Percentiles rank a stretch among this genome's conserved stretches.
Conservation (phyloP, 257 asterid genomes). For the Plectranthus barbatus region DNA sequence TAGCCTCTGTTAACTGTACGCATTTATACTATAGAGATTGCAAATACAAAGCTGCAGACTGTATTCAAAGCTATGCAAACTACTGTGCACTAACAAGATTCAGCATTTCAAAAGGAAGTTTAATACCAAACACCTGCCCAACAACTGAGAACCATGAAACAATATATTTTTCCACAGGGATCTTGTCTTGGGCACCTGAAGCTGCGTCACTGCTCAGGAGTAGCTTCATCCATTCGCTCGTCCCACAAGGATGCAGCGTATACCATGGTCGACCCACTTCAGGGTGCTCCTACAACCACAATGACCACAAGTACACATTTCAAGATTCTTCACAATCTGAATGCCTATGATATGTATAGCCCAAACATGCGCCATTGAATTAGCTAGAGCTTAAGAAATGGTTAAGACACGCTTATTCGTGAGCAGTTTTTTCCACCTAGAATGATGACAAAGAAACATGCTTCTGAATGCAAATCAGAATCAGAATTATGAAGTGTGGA, state of each 20-base stretch:
- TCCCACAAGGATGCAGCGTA: slow-evolving; percentile 84
- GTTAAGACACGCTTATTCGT: no score
- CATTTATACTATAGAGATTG: neutral
- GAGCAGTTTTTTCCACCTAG: neutral
- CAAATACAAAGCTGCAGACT: neutral
- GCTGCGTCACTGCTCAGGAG: slow-evolving; percentile 1
- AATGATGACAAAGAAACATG: neutral
- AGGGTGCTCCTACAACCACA: neutral
- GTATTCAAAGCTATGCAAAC: neutral
- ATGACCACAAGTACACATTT: no score
- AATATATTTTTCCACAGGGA: neutral
- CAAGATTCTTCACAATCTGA: neutral
- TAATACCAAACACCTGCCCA: neutral
- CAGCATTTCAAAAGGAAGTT: neutral
- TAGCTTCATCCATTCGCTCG: slow-evolving; percentile 82
- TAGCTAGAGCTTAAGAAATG: neutral
- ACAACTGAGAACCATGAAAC: slow-evolving; percentile 3
- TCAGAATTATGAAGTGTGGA: neutral
- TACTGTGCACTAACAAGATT: no score
- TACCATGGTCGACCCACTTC: neutral
- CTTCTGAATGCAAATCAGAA: neutral
- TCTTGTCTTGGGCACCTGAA: no score
- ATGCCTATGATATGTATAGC: neutral
- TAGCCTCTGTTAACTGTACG: no score
- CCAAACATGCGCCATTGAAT: neutral